These are phyloP conservation scores for Tuber indicum DNA, from an alignment of 495 filamentous ascomycete species.

Conservation along the genomic window DNA sequence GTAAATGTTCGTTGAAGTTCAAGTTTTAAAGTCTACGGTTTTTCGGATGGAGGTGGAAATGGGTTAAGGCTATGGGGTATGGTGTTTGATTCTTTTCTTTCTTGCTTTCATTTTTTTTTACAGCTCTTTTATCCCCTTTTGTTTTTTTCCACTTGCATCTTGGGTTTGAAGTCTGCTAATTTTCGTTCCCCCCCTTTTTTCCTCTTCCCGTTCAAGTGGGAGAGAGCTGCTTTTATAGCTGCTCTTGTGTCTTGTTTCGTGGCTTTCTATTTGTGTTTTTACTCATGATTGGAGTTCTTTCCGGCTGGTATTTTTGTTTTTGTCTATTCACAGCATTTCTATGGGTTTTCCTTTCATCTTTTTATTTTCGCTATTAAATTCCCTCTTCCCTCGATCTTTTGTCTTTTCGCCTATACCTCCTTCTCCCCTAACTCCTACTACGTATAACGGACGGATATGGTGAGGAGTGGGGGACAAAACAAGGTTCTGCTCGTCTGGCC, in stretches of 20 bases:
- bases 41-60: slow-evolving; percentile 1
- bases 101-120: not conserved
- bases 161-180: not conserved
- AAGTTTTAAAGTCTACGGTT: not conserved
- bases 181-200: not conserved
- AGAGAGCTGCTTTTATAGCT: not conserved
- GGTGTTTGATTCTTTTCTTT: not conserved
- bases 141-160: not conserved
- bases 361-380: not conserved
- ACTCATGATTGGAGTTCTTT: slow-evolving; percentile 3
- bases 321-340: not conserved
- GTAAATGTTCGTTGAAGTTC: slow-evolving; percentile 31
- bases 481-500: not conserved
- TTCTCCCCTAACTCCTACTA: not conserved
- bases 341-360: not conserved
- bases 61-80: slow-evolving; percentile 6
- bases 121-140: not conserved
- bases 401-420: not conserved
- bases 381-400: not conserved
- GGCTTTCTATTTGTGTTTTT: slow-evolving; percentile 1
- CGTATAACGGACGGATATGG: not conserved
- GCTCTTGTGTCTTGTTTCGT: not conserved
- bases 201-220: not conserved
- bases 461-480: not conserved
- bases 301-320: not conserved